Percentiles rank a stretch among this genome's conserved stretches.
phyloP scores from a whole-genome alignment of 2,329 filamentous ascomycete genomes.

The Cordyceps tenuipes region DNA sequence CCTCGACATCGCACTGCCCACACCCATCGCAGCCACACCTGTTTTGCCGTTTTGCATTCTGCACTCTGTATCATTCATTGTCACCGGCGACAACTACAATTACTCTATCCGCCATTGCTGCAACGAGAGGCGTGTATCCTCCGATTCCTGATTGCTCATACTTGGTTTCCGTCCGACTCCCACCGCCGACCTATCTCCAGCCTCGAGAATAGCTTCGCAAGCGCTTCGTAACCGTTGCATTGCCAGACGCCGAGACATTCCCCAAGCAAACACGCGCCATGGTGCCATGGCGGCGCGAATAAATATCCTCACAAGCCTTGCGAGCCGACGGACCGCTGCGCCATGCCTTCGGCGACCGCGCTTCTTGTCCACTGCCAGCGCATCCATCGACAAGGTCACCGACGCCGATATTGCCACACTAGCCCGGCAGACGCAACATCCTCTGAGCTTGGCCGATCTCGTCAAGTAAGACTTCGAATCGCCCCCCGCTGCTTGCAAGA shows the following conservation, averaged over 20 bases:
- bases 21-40: not conserved
- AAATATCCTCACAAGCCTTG: slow-evolving; percentile 11
- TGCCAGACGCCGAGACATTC: not conserved
- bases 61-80: not conserved
- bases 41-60: not conserved
- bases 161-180: not conserved
- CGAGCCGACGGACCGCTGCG: not conserved
- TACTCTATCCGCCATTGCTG: not conserved
- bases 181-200: no score
- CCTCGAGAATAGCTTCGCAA: not conserved
- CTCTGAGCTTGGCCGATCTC: slow-evolving; percentile 77
- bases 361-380: slow-evolving; percentile 13
- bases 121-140: not conserved
- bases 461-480: slow-evolving; percentile 55
- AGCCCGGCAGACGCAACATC: slow-evolving; percentile 68
- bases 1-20: not conserved
- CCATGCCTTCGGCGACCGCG: not conserved
- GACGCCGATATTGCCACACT: slow-evolving; percentile 74
- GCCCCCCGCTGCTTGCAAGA: no score
- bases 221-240: not conserved
- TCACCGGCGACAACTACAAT: no score
- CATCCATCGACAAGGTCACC: slow-evolving; percentile 32
- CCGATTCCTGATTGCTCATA: no score
- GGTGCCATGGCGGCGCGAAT: slow-evolving; percentile 17
- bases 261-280: slow-evolving; percentile 7